A percentile compares a stretch with the other conserved stretches of the same genome.
phyloP scores from a whole-genome alignment of 306 rosid species.

The Alnus glutinosa region DNA sequence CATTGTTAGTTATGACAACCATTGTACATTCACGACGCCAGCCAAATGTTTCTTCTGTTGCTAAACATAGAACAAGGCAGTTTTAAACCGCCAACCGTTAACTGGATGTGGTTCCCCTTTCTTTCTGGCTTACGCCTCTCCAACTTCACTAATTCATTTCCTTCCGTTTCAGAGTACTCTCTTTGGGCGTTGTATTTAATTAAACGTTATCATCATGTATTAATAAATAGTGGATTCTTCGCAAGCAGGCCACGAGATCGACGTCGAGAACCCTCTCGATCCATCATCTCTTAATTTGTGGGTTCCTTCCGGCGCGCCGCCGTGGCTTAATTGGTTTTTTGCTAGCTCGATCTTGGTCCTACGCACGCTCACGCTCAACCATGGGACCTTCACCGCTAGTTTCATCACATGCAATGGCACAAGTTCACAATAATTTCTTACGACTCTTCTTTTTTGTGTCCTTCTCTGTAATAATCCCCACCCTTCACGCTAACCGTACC shows the following conservation, averaged over 20 bases:
- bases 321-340: no score
- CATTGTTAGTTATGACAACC: conserved; percentile 13
- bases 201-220: not conserved
- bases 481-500: conserved; percentile 25
- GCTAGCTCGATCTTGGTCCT: no score
- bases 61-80: conserved; percentile 19
- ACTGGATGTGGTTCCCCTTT: conserved; percentile 21
- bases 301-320: not conserved
- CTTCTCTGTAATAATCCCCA: conserved; percentile 24
- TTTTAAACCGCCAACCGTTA: conserved; percentile 12
- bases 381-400: not conserved
- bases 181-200: not conserved
- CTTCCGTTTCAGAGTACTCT: not conserved
- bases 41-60: not conserved
- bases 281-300: not conserved
- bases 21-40: not conserved
- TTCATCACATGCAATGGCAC: not conserved
- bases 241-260: not conserved
- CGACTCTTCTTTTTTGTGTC: conserved; percentile 30
- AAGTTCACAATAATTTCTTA: not conserved
- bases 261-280: no score
- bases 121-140: conserved; percentile 26
- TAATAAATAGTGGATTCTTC: conserved; percentile 8
- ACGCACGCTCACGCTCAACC: no score
- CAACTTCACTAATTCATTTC: conserved; percentile 11